A percentile compares a stretch with the other conserved stretches of the same genome.
These are phyloP conservation scores for Cyclaneusma minus DNA, from an alignment of 2,329 filamentous ascomycete genomes.

Conservation along the genomic window DNA sequence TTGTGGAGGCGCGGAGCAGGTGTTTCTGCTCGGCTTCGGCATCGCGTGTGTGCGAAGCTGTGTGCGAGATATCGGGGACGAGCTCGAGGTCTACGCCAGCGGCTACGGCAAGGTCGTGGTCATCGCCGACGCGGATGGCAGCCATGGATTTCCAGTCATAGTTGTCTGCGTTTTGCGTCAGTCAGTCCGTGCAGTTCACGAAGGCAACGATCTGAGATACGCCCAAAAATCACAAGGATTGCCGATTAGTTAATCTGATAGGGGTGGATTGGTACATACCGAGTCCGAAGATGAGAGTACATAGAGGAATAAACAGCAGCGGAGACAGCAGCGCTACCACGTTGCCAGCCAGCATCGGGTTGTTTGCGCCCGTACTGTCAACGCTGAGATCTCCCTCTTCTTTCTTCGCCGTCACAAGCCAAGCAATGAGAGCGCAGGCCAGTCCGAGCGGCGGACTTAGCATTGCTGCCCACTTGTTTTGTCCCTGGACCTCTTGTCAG, in stretches of 20 bases:
- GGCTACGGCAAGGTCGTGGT: slow-evolving; percentile 50
- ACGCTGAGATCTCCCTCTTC: slow-evolving; percentile 56
- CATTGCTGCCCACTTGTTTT: slow-evolving; percentile 61
- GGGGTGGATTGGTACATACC: slow-evolving; percentile 2
- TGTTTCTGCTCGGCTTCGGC: slow-evolving; percentile 22
- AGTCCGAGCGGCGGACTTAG: slow-evolving; percentile 56
- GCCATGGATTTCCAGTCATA: slow-evolving; percentile 84
- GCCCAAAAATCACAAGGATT: too few relatives aligned
- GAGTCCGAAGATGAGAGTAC: slow-evolving; percentile 54
- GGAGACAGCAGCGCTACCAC: slow-evolving; percentile 70
- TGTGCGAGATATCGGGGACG: slow-evolving; percentile 27
- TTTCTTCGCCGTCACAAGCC: slow-evolving; percentile 62
- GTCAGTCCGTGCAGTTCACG: too few relatives aligned
- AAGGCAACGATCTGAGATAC: too few relatives aligned
- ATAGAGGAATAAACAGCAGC: slow-evolving; percentile 54
- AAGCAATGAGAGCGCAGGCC: slow-evolving; percentile 52
- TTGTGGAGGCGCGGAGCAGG: slow-evolving; percentile 35
- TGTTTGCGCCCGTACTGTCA: slow-evolving; percentile 65
- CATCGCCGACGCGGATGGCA: slow-evolving; percentile 62
- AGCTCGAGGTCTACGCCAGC: slow-evolving; percentile 52
- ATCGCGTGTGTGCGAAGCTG: slow-evolving; percentile 23
- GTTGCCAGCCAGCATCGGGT: slow-evolving; percentile 79
- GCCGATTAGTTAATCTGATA: too few relatives aligned
- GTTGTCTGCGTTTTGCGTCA: slow-evolving; percentile 31
- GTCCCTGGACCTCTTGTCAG: slow-evolving; percentile 35